Evolutionary conservation across 495 filamentous ascomycete species (phyloP), one percentile per base, ranked within the genome.

Genomic region (Bombardia bombarda): DNA sequence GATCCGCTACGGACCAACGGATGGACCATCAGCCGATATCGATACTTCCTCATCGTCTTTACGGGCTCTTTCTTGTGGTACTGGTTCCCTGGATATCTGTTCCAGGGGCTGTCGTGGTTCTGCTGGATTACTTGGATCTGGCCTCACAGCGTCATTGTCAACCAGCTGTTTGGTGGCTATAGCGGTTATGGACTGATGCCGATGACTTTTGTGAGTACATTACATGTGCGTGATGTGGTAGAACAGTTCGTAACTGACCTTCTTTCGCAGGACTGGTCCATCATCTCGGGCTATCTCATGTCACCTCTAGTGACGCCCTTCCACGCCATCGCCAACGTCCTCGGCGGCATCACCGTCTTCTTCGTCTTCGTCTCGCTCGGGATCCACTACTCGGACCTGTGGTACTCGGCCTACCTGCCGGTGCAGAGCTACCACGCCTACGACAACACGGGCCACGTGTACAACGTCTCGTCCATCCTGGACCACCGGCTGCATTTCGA

Each of bases 251-350:
- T n/a, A n/a, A n/a, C n/a, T n/a, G n/a, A n/a, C n/a, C n/a, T n/a
- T n/a, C n/a, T n/a, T 21, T 24, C 20, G 1, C 35, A 62, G 58
- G 82, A 86, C 63, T 86, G 83, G 83, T 77, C 65, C 35, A 60
- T 71, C 39, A 66, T 86, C 43, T 73, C 77, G 1, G 79, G 73
- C 7, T 87, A 81, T 57, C 73, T 79, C 43, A 69, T 69, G 40
- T 81, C 78, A 22, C 83, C 83, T 3, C 65, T 87, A 26, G 80
- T 86, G 40, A 69, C 82, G 6, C 81, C 82, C 2, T 83, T 81
- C 66, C 76, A 84, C 52, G 78, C 78, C 25, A 73, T 78, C 19
- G 65, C 69, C 51, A 83, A 80, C 47, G 75, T 78, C 28, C 54
- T 82, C 17, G 67, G 63, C 21, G 77, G 77, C 28, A 62, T 80